These are phyloP conservation scores for Daldinia childiae DNA, from an alignment of 495 filamentous ascomycete species.

Conservation along the genomic window DNA sequence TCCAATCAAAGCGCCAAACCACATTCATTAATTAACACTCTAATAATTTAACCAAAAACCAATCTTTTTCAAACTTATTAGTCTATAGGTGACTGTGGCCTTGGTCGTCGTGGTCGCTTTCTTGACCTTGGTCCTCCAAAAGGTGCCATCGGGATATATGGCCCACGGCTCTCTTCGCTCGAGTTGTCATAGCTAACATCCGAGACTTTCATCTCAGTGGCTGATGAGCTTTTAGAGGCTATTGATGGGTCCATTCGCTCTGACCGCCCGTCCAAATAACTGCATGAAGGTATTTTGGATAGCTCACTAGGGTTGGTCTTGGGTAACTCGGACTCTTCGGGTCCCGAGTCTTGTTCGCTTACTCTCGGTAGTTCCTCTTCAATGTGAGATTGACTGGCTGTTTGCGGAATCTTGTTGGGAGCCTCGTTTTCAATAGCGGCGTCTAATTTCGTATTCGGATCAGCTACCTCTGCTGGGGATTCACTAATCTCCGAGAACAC, in stretches of 20 bases:
- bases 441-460: background rate
- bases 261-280: slow-evolving; percentile 14
- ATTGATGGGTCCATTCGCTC: slow-evolving; percentile 3
- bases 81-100: slow-evolving; percentile 18
- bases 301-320: background rate
- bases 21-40: background rate
- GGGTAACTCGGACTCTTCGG: background rate
- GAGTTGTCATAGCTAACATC: background rate
- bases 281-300: background rate
- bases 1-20: background rate
- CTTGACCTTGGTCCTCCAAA: slow-evolving; percentile 22
- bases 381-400: background rate
- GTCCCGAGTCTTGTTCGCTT: background rate
- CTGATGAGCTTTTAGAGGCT: background rate
- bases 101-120: slow-evolving; percentile 26
- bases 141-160: slow-evolving; percentile 13
- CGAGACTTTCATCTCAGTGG: background rate
- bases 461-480: background rate
- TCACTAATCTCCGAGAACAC: background rate
- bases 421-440: background rate
- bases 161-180: slow-evolving; percentile 5
- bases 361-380: background rate
- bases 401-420: background rate
- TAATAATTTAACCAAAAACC: background rate
- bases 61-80: slow-evolving; percentile 9